Base-by-base conservation (phyloP, 306 rosid species). In the Sindora glabra region DNA sequence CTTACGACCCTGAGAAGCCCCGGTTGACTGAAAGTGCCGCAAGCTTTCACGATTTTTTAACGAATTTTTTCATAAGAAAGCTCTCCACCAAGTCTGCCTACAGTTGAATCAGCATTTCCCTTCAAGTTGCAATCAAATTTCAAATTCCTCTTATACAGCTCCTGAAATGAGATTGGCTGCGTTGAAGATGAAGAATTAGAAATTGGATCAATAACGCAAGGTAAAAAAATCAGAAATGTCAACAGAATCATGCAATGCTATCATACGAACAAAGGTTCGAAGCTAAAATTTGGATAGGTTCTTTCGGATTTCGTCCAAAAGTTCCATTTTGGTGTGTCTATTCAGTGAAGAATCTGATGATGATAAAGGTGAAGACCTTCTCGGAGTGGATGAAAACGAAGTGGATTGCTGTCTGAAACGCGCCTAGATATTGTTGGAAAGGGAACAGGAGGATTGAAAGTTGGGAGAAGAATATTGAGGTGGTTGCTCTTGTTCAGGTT, bases 261-360 rank as follows among this genome's bases (percentile, higher is more conserved):
- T n/a, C n/a, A n/a, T n/a, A n/a, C n/a, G n/a, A 29, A 8, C 30
- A 12, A 45, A 18, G 22, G 69, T 48, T 62, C 64, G 45, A 3
- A 8, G 62, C 16, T 65, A 55, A 45, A 58, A 84, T 64, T 72
- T 62, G 0, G 76, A n/a, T 21, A 82, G 76, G 18, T 80, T 82
- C 30, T 63, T 76, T 5, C 29, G 50, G 66, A 84, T 76, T 61
- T 78, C 80, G 2, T 69, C 74, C 0, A 59, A 1, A 6, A 70
- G 29, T 23, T 37, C 21, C 8, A 14, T 41, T 45, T 29, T 45
- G 32, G 65, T 44, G 12, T 65, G 56, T 5, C 13, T n/a, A n/a
- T n/a, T 8, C 59, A 19, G 76, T 32, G 38, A 33, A 16, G 41
- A 46, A 24, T 48, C 21, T 9, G 55, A 3, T 6, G 11, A n/a